phyloP scores from a whole-genome alignment of 805 yeast genomes.

The Geotrichum ghanense region DNA sequence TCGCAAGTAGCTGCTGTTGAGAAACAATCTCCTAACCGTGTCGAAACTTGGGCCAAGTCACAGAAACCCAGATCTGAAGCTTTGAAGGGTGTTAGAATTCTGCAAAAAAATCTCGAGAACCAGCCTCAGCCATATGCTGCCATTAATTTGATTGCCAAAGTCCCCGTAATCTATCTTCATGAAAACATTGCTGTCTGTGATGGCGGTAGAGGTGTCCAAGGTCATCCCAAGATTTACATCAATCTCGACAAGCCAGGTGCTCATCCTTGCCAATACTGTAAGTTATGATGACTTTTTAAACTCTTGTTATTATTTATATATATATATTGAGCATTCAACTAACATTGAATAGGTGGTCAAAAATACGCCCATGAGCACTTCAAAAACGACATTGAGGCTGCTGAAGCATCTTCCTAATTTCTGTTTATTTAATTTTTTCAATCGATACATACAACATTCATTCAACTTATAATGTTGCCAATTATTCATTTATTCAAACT shows the following conservation, averaged over 20 bases:
- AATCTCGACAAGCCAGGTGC: slow-evolving; percentile 68
- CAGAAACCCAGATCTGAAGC: slow-evolving; percentile 53
- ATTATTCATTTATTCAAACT: no score
- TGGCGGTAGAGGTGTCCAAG: slow-evolving; percentile 53
- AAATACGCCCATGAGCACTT: slow-evolving; percentile 29
- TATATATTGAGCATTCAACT: no score
- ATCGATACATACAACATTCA: no score
- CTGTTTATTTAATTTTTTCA: no score
- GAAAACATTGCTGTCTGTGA: slow-evolving; percentile 68
- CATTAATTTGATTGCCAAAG: slow-evolving; percentile 65
- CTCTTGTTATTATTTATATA: not conserved
- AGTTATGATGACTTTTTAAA: slow-evolving; percentile 1
- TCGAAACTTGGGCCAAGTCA: slow-evolving; percentile 55
- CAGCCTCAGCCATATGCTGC: slow-evolving; percentile 82
- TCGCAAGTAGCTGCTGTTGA: slow-evolving; percentile 8
- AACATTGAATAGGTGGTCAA: slow-evolving; percentile 41
- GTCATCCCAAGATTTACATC: slow-evolving; percentile 76
- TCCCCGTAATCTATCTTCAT: slow-evolving; percentile 56
- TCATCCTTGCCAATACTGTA: slow-evolving; percentile 68
- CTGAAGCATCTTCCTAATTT: not conserved
- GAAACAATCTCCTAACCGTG: slow-evolving; percentile 69
- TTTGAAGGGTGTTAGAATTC: slow-evolving; percentile 51
- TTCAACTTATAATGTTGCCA: no score
- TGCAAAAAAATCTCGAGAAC: slow-evolving; percentile 50
- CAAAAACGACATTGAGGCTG: slow-evolving; percentile 4